Evolutionary conservation across 805 yeast species (phyloP).

Genomic region (Wickerhamiella brachini): DNA sequence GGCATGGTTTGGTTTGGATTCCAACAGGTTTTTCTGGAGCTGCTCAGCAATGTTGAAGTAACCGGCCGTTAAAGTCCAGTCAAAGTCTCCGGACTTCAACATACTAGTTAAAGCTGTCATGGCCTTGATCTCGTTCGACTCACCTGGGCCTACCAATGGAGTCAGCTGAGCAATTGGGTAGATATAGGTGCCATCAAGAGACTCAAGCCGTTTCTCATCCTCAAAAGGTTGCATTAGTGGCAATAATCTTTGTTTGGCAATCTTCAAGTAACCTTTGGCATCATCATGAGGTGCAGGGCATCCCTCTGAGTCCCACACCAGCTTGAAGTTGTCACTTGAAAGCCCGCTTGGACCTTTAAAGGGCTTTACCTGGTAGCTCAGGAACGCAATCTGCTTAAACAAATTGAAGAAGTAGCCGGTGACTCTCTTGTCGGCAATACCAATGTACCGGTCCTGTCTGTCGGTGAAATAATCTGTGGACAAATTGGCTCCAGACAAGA

Average conservation of each 20-base stretch:
- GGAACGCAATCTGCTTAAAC: slow-evolving; percentile 48
- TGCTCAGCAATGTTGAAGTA: slow-evolving; percentile 84
- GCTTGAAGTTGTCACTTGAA: slow-evolving; percentile 33
- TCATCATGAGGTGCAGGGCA: slow-evolving; percentile 46
- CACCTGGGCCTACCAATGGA: slow-evolving; percentile 53
- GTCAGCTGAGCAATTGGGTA: slow-evolving; percentile 88
- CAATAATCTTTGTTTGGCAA: slow-evolving; percentile 38
- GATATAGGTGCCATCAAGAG: slow-evolving; percentile 40
- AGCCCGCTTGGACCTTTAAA: slow-evolving; percentile 20
- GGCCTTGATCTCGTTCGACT: slow-evolving; percentile 72
- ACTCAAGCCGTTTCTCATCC: slow-evolving; percentile 10
- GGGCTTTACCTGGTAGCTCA: slow-evolving; percentile 55
- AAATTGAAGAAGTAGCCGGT: slow-evolving; percentile 64
- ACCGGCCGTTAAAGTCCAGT: slow-evolving; percentile 91
- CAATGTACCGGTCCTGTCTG: slow-evolving; percentile 84
- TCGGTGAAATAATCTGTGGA: slow-evolving; percentile 86
- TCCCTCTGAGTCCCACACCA: slow-evolving; percentile 66
- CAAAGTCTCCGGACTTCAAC: slow-evolving; percentile 31
- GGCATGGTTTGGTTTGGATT: slow-evolving; percentile 37
- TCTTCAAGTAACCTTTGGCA: slow-evolving; percentile 15
- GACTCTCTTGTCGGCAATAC: slow-evolving; percentile 43
- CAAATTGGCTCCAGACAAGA: slow-evolving; percentile 82
- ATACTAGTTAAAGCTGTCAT: slow-evolving; percentile 23
- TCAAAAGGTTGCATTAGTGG: slow-evolving; percentile 41
- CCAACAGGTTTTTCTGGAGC: slow-evolving; percentile 43